A percentile compares a stretch with the other conserved stretches of the same genome.
These are phyloP conservation scores for Plasmodium gaboni DNA, from an alignment of 169 alveolate species.

Conservation along the genomic window DNA sequence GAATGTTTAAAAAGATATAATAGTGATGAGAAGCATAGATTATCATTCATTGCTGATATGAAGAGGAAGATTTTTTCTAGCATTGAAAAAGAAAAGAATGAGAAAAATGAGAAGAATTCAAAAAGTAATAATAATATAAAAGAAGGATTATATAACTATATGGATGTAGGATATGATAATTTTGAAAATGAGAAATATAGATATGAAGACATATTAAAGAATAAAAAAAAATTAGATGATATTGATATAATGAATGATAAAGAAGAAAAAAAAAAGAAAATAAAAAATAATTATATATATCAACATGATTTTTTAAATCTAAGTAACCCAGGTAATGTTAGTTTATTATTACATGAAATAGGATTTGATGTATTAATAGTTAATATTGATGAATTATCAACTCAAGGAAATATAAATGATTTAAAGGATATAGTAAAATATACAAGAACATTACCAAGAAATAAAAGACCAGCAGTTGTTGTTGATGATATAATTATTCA, in stretches of 20 bases:
- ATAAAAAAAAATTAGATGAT: slow-evolving; percentile 23
- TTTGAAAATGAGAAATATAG: not conserved
- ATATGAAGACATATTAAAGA: slow-evolving; percentile 54
- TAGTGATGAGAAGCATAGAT: slow-evolving; percentile 78
- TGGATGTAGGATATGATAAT: slow-evolving; percentile 78
- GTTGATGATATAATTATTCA: slow-evolving; percentile 85
- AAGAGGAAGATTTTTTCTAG: slow-evolving; percentile 78
- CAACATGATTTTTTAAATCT: slow-evolving; percentile 55
- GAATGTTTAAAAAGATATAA: slow-evolving; percentile 82
- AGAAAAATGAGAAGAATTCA: too few species aligned
- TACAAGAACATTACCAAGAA: slow-evolving; percentile 77
- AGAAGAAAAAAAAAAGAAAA: slow-evolving; percentile 64
- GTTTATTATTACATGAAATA: slow-evolving; percentile 38
- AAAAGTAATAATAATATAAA: not conserved
- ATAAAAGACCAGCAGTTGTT: slow-evolving; percentile 85
- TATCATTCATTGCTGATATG: slow-evolving; percentile 85
- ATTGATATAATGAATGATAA: not conserved
- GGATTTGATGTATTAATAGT: slow-evolving; percentile 86
- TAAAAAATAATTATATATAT: slow-evolving; percentile 30
- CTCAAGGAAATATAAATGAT: slow-evolving; percentile 83
- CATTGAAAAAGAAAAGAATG: not conserved
- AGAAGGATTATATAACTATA: not conserved
- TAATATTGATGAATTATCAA: slow-evolving; percentile 80
- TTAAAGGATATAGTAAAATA: slow-evolving; percentile 75
- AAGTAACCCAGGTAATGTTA: slow-evolving; percentile 61